Conservation (phyloP, 352 stramenopile genomes). For the Pythium aquatile region DNA sequence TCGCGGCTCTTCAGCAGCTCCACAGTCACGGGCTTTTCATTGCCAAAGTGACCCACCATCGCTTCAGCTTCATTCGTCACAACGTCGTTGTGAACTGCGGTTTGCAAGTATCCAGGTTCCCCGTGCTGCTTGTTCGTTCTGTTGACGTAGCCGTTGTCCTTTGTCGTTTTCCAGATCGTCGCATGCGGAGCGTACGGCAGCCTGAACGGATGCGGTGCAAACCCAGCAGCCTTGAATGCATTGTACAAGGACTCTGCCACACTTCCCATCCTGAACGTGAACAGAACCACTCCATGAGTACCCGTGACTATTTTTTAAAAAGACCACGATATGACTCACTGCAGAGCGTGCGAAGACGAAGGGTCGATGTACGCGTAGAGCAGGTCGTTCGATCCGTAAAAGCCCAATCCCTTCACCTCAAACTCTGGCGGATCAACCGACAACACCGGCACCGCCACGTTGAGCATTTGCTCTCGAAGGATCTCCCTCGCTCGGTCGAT, state of each 20-base stretch:
- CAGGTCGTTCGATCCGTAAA: slow-evolving; percentile 42
- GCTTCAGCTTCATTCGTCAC: not conserved
- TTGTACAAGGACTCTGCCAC: slow-evolving; percentile 33
- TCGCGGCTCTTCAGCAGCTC: slow-evolving; percentile 38
- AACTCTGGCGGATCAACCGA: slow-evolving; percentile 17
- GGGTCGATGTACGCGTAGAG: slow-evolving; percentile 27
- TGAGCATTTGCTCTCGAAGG: slow-evolving; percentile 8
- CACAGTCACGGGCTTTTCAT: slow-evolving; percentile 25
- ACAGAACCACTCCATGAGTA: not conserved
- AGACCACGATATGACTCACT: not conserved
- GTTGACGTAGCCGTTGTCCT: slow-evolving; percentile 28
- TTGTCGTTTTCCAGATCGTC: slow-evolving; percentile 47
- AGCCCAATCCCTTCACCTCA: slow-evolving; percentile 31
- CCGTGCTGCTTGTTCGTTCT: slow-evolving; percentile 26
- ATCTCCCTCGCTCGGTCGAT: slow-evolving; percentile 10
- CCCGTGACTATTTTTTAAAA: not conserved
- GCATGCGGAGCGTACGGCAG: slow-evolving; percentile 37
- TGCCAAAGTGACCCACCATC: slow-evolving; percentile 15
- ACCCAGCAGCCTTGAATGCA: slow-evolving; percentile 24
- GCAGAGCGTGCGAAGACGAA: not conserved
- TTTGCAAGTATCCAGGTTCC: slow-evolving; percentile 25
- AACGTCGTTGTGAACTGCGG: slow-evolving; percentile 29
- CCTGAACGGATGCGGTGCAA: slow-evolving; percentile 29
- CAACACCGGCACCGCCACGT: slow-evolving; percentile 3
- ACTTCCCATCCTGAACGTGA: slow-evolving; percentile 22